Evolutionary conservation across 192 early-diverging fungal species (phyloP).

Genomic region (Backusella luteola): DNA sequence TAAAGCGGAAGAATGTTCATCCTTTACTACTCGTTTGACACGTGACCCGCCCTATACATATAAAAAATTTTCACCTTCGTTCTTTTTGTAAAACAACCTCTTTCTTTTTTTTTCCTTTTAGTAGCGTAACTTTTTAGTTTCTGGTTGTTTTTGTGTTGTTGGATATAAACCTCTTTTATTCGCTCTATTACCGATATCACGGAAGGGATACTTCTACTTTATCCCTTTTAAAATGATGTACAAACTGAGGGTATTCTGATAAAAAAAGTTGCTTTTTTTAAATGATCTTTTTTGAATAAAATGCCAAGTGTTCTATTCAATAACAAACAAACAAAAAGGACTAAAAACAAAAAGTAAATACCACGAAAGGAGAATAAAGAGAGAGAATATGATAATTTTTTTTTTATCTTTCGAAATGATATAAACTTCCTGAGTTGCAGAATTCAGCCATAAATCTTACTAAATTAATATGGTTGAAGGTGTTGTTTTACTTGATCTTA

Average conservation of each 20-base stretch:
- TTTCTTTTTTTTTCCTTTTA: background rate
- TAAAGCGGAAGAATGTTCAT: background rate
- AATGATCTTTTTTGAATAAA: background rate
- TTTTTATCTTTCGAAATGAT: constrained; percentile 6
- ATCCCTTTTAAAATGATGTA: background rate
- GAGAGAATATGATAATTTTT: background rate
- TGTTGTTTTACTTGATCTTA: constrained; percentile 7
- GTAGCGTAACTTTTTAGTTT: background rate
- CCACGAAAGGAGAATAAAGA: background rate
- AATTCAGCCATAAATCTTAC: constrained; percentile 5
- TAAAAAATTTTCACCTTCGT: background rate
- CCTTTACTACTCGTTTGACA: background rate
- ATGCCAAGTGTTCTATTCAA: background rate
- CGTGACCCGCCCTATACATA: background rate
- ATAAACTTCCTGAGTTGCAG: constrained; percentile 7
- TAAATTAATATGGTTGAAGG: background rate
- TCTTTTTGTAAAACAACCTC: background rate
- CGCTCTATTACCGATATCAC: background rate
- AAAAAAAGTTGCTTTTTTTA: constrained; percentile 4
- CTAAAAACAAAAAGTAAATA: background rate
- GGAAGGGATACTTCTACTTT: background rate
- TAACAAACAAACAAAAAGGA: constrained; percentile 7
- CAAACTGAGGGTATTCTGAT: constrained; percentile 8
- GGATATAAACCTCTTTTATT: background rate
- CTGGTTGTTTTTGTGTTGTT: background rate